Evolutionary conservation across 352 stramenopile genomes (phyloP).

Genomic region (Plasmopara viticola): DNA sequence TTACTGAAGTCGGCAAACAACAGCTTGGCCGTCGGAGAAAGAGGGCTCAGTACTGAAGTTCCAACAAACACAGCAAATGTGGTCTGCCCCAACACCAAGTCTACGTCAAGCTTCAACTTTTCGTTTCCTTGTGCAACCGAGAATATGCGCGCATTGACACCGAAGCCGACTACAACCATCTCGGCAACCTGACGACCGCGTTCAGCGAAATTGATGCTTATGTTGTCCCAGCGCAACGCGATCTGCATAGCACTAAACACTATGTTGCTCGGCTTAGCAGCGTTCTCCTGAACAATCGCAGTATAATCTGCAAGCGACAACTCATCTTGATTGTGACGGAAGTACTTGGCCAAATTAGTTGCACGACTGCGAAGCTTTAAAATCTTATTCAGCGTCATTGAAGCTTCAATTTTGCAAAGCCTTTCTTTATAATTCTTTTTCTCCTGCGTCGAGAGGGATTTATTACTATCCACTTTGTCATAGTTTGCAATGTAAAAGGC

Average conservation of each 20-base stretch:
- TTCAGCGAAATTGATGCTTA: slow-evolving; percentile 48
- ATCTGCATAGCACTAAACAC: slow-evolving; percentile 52
- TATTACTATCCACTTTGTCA: slow-evolving; percentile 39
- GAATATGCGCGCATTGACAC: slow-evolving; percentile 38
- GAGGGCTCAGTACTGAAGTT: slow-evolving; percentile 26
- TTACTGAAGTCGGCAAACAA: slow-evolving; percentile 54
- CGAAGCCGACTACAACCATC: slow-evolving; percentile 45
- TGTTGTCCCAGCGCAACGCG: slow-evolving; percentile 43
- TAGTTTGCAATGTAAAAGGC: slow-evolving; percentile 49
- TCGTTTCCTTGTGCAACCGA: slow-evolving; percentile 36
- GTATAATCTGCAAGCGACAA: slow-evolving; percentile 38
- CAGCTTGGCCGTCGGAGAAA: slow-evolving; percentile 39
- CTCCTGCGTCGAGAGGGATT: slow-evolving; percentile 31
- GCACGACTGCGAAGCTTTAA: slow-evolving; percentile 36
- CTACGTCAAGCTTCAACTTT: slow-evolving; percentile 44
- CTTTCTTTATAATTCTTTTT: slow-evolving; percentile 39
- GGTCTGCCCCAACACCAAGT: slow-evolving; percentile 40
- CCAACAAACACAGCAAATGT: slow-evolving; percentile 46
- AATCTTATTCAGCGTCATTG: slow-evolving; percentile 45
- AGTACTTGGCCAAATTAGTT: slow-evolving; percentile 37
- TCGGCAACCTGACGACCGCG: slow-evolving; percentile 35
- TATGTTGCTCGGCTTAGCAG: slow-evolving; percentile 36
- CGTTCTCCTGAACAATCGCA: slow-evolving; percentile 36
- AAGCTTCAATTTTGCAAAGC: slow-evolving; percentile 30
- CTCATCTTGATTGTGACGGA: slow-evolving; percentile 29